Evolutionary conservation across 371 early-diverging fungal genomes (phyloP).

Genomic region (Syncephalastrum monosporum): DNA sequence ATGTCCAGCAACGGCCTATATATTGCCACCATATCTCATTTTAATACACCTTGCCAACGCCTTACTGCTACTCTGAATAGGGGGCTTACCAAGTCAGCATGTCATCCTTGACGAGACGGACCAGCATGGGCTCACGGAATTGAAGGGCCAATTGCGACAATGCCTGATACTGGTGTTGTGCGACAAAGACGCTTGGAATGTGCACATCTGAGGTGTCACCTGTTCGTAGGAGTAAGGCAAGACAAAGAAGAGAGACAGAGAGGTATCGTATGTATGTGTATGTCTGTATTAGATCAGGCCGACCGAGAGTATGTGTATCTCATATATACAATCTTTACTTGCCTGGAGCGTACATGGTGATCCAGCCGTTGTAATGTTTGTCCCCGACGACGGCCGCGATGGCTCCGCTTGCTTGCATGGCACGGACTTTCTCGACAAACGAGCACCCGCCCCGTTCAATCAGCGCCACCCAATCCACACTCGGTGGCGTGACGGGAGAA

Average conservation of each 20-base stretch:
- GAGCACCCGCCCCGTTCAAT: constrained; percentile 86
- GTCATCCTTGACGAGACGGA: constrained; percentile 43
- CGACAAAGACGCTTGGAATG: constrained; percentile 81
- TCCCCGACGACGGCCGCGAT: constrained; percentile 92
- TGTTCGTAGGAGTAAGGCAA: constrained; percentile 16
- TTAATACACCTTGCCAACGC: no score
- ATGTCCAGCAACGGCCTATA: constrained; percentile 70
- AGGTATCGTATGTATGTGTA: not conserved
- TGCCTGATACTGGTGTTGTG: constrained; percentile 66
- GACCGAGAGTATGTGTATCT: not conserved
- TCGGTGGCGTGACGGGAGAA: constrained; percentile 20
- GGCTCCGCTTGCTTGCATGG: constrained; percentile 87
- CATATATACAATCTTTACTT: constrained; percentile 8
- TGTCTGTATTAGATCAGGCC: not conserved
- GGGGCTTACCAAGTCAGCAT: constrained; percentile 41
- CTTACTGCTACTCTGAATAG: not conserved
- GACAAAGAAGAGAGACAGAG: not conserved
- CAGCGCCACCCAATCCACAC: constrained; percentile 74
- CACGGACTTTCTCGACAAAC: constrained; percentile 85
- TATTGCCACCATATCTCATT: no score
- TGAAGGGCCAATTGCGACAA: constrained; percentile 41
- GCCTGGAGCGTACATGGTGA: constrained; percentile 93
- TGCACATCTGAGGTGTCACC: constrained; percentile 74
- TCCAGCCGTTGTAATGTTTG: constrained; percentile 64
- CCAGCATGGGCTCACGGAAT: constrained; percentile 32